Percentiles rank a stretch among this genome's conserved stretches.
Evolutionary conservation across 305 asterid species (phyloP).

Genomic region (Solanum hybrid): DNA sequence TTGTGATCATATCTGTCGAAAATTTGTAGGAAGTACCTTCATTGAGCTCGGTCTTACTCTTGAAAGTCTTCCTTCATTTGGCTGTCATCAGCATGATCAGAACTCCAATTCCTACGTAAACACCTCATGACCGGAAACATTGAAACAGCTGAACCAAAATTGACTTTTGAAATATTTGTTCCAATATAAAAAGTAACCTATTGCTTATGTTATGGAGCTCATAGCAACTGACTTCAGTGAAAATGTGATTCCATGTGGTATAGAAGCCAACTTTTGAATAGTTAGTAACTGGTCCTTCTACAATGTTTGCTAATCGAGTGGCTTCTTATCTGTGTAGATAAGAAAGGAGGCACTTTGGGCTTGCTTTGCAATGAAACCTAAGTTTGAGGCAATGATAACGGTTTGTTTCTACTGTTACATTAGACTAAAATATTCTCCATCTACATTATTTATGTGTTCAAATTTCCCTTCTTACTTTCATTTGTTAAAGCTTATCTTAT

Average conservation of each 20-base stretch:
- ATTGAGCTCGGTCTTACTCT: background rate
- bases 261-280: background rate
- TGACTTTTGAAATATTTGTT: background rate
- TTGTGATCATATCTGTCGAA: background rate
- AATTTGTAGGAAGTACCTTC: background rate
- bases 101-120: background rate
- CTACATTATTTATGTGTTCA: background rate
- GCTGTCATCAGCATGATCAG: background rate
- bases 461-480: background rate
- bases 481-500: background rate
- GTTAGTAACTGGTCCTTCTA: background rate
- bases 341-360: constrained; percentile 99
- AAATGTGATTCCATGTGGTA: background rate
- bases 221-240: background rate
- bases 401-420: constrained; percentile 26
- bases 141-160: background rate
- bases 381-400: constrained; percentile 75
- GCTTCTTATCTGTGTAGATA: constrained; percentile 35
- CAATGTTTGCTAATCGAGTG: background rate
- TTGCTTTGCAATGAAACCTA: constrained; percentile 85
- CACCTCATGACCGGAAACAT: background rate
- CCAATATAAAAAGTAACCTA: background rate
- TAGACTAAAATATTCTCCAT: background rate
- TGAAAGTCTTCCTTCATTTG: background rate
- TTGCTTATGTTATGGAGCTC: background rate